Conservation (phyloP, 768 basidiomycete species). For the Mycena epipterygia region DNA sequence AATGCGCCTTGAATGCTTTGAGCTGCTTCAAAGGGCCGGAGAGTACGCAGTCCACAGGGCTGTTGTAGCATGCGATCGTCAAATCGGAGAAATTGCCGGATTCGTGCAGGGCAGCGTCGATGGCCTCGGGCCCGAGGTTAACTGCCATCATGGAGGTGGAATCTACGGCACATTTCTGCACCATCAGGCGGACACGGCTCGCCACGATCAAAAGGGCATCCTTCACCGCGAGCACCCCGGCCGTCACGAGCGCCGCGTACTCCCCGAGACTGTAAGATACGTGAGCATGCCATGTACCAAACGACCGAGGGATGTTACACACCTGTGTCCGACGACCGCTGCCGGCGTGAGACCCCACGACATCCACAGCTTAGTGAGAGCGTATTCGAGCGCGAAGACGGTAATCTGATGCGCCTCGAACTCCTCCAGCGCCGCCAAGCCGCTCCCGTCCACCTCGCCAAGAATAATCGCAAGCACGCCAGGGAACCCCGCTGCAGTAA, state of each 20-base stretch:
- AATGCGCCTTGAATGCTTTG: slow-evolving; percentile 52
- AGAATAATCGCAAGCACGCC: slow-evolving; percentile 63
- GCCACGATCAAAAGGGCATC: slow-evolving; percentile 72
- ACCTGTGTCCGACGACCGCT: slow-evolving; percentile 84
- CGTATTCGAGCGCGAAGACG: slow-evolving; percentile 73
- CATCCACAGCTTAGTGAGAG: slow-evolving; percentile 73
- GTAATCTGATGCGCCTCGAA: slow-evolving; percentile 66
- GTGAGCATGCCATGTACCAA: background rate
- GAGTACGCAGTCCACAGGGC: slow-evolving; percentile 68
- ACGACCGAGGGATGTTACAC: slow-evolving; percentile 28
- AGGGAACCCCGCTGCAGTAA: slow-evolving; percentile 63
- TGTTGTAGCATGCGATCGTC: slow-evolving; percentile 74
- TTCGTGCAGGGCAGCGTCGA: slow-evolving; percentile 52
- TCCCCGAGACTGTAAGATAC: slow-evolving; percentile 73
- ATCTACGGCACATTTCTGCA: slow-evolving; percentile 56
- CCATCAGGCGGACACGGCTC: slow-evolving; percentile 69
- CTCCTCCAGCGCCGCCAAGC: slow-evolving; percentile 47
- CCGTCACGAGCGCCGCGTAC: slow-evolving; percentile 78
- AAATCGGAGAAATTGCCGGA: slow-evolving; percentile 52
- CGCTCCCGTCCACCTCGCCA: slow-evolving; percentile 34
- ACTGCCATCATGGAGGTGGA: slow-evolving; percentile 76
- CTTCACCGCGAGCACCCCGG: slow-evolving; percentile 68
- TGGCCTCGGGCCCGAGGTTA: slow-evolving; percentile 49
- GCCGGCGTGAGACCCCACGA: slow-evolving; percentile 75
- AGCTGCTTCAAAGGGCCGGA: slow-evolving; percentile 67